A percentile compares a stretch with the other conserved stretches of the same genome.
phyloP scores from a whole-genome alignment of 345 rosid species.

The Boechera stricta region DNA sequence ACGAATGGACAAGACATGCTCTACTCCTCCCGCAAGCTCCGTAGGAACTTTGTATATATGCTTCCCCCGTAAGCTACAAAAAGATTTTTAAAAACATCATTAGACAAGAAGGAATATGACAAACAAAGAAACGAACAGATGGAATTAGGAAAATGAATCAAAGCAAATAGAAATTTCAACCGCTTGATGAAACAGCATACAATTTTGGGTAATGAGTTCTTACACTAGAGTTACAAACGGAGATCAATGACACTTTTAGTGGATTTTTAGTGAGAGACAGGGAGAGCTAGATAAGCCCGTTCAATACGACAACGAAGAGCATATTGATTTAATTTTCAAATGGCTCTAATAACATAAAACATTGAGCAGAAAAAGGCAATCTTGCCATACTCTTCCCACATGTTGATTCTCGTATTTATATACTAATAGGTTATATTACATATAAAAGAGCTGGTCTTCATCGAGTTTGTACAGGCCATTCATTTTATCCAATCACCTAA shows the following conservation, averaged over 20 bases:
- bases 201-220: conserved; percentile 7
- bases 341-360: conserved; percentile 23
- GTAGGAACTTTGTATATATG: conserved; percentile 73
- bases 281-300: conserved; percentile 15
- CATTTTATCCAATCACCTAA: conserved; percentile 21
- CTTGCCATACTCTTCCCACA: conserved; percentile 13
- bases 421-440: background rate
- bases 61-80: conserved; percentile 79
- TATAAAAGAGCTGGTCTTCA: conserved; percentile 4
- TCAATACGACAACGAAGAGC: conserved; percentile 10
- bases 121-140: conserved; percentile 28
- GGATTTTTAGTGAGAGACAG: conserved; percentile 18
- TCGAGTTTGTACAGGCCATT: conserved; percentile 28
- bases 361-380: conserved; percentile 25
- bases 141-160: conserved; percentile 20
- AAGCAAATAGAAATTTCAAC: conserved; percentile 25
- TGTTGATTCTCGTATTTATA: conserved; percentile 4
- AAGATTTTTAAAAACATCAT: conserved; percentile 11
- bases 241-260: conserved; percentile 14
- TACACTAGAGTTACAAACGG: conserved; percentile 2
- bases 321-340: conserved; percentile 4
- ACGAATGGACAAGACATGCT: conserved; percentile 77
- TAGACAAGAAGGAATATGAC: conserved; percentile 30
- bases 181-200: conserved; percentile 20
- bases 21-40: conserved; percentile 71